phyloP scores from a whole-genome alignment of 176 grass and related monocot genomes.

The Chloris gayana region DNA sequence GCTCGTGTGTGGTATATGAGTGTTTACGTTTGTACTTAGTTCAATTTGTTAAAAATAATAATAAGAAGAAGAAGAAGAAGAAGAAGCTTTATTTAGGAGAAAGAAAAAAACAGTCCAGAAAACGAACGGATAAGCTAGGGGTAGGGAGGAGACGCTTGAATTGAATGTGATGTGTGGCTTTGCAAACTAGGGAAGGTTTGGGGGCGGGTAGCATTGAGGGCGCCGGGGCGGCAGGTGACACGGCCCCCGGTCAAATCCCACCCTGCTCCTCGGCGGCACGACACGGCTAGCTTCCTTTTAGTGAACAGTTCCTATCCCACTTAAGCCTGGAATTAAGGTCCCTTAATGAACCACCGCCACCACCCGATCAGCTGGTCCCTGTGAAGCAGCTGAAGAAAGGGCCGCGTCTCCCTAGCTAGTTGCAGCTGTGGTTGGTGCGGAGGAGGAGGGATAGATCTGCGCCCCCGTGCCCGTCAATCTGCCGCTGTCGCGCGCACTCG shows the following conservation, averaged over 20 bases:
- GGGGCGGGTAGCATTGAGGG: not conserved
- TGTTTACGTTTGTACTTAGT: no score
- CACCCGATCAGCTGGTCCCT: constrained; percentile 21
- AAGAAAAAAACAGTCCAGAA: no score
- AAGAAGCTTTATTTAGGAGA: no score
- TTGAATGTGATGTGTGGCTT: not conserved
- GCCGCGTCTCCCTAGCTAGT: not conserved
- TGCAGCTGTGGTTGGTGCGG: not conserved
- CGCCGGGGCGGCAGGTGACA: constrained; percentile 31
- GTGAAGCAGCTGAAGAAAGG: not conserved
- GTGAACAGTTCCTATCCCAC: constrained; percentile 23
- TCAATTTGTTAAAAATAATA: no score
- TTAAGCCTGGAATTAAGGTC: constrained; percentile 13
- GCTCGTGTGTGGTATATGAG: no score
- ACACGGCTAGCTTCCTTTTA: constrained; percentile 20
- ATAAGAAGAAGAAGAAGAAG: no score
- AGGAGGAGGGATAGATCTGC: not conserved
- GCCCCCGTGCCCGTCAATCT: no score
- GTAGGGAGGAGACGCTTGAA: not conserved
- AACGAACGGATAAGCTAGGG: no score
- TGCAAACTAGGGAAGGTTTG: not conserved
- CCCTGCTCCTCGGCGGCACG: constrained; percentile 30
- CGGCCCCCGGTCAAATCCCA: constrained; percentile 42
- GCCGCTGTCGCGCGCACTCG: no score
- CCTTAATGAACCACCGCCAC: constrained; percentile 38